Base-by-base conservation (phyloP, 2,329 filamentous ascomycete genomes). In the Trichophyton benhamiae region DNA sequence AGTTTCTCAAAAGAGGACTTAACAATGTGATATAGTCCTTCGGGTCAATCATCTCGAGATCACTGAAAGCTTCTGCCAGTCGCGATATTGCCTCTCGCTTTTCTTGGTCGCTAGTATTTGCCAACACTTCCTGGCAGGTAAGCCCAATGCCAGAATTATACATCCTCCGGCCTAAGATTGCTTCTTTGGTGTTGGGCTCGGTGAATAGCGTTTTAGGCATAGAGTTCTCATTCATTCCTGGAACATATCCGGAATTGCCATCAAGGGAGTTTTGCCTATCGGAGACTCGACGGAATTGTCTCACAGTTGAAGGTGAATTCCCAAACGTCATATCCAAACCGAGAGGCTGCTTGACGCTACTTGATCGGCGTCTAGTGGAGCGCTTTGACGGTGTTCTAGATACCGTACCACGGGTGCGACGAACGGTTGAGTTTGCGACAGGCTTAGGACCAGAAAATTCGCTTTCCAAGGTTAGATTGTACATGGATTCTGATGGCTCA, bases 281-380 rank as follows among this genome's bases (percentile, higher is more conserved):
- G 0, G 91, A 94, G 0, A 95, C 90, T 25, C 92, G 85, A 65
- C 89, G 88, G 78, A 96, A 97, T 59, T 95, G 86, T 60, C 91
- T 87, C 66, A 95, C 89, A 15, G 91, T 96, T 0, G 92, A 96
- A 1, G 89, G 89, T 6, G 87, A 88, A 73, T 97, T 97, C 59
- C 92, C 94, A 75, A 95, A 97, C 4, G 87, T 95, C 79, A 95
- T 86, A 69, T 97, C 90, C 1, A 94, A 82, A 61, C 91, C 90
- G 1, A 96, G 80, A 0, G 92, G 91, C 65, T 89, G 86, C 74
- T 89, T 91, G 0, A 83, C 74, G 1, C 79, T 79, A 61, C 76
- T 79, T 8, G 75, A 75, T 48, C 72, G 69, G 60, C 77, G 71
- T 66, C 76, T 78, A 36, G 69, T 72, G 62, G 70, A 74, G 60